These are phyloP conservation scores for Leishmania mexicana DNA, from an alignment of 208 protist species.

Conservation along the genomic window DNA sequence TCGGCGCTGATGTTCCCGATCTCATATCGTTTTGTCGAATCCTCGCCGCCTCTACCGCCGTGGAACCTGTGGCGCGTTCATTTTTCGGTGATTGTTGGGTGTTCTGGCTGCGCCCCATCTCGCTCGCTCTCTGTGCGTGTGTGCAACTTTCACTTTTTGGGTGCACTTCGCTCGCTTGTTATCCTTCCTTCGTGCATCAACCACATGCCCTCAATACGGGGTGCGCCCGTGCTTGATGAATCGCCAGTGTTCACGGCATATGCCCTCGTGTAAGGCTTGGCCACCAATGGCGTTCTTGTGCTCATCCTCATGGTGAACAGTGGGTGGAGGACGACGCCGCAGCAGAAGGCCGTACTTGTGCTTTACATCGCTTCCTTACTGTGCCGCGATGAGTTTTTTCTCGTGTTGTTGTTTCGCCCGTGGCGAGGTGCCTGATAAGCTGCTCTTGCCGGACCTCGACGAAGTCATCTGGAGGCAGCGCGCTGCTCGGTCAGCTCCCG, in stretches of 20 bases:
- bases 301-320: constrained; percentile 37
- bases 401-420: constrained; percentile 12
- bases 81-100: background rate
- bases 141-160: background rate
- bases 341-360: constrained; percentile 35
- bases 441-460: constrained; percentile 49
- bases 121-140: background rate
- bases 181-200: background rate
- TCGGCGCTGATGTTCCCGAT: background rate
- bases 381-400: constrained; percentile 23
- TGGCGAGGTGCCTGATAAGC: constrained; percentile 33
- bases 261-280: constrained; percentile 31
- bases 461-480: constrained; percentile 17
- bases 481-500: constrained; percentile 19
- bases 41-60: background rate
- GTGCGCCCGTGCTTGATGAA: background rate
- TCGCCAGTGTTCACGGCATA: constrained; percentile 22
- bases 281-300: constrained; percentile 35
- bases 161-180: background rate
- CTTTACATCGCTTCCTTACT: constrained; percentile 36
- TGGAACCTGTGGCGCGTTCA: background rate
- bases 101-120: background rate
- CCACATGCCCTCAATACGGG: background rate
- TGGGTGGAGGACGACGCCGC: constrained; percentile 14
- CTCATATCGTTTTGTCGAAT: background rate